Evolutionary conservation across 495 filamentous ascomycete genomes (phyloP), one percentile per base, ranked within the genome.

Genomic region (Hypoxylon lienhwacheense): DNA sequence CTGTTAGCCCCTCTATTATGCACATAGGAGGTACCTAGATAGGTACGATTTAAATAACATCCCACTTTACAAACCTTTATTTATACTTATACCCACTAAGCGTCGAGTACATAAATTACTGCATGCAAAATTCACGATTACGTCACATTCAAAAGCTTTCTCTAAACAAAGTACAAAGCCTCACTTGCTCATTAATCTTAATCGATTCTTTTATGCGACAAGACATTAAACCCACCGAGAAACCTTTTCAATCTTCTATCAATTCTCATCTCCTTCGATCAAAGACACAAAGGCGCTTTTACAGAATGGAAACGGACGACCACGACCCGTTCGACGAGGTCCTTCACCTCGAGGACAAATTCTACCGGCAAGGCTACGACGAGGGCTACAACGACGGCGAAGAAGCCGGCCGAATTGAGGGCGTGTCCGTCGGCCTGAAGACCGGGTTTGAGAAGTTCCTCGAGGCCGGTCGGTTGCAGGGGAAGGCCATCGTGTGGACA

Each of bases 401-500:
- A n/a, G 75, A 79, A 59, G 84, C 89, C 10, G 93, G 95, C 7
- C 84, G 83, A 21, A 81, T 86, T 36, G 93, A 99, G 79, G 95
- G 95, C 29, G 87, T 88, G 26, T 77, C 88, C 8, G 89, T 97
- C 66, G 93, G 92, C 0, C 79, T 97, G 2, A 87, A 95, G 63
- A 95, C 93, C 59, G 93, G 91, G 1, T 97, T 92, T 51, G 88
- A 93, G 64, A 97, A 95, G 71, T 96, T 89, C 61, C 58, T 84
- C 10, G 84, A 88, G 49, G 79, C 90, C 61, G 95, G 93, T 1
- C 77, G 76, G 46, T 66, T 99, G 15, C 87, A 91, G 61, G 91
- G 93, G n/a, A 85, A 82, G 63, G 83, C 87, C 2, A 69, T 85
- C 0, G 80, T 97, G 29, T 97, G 91, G 93, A 81, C 85, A 29